Evolutionary conservation across 495 filamentous ascomycete genomes (phyloP).

Genomic region (Penicillium riverlandense): DNA sequence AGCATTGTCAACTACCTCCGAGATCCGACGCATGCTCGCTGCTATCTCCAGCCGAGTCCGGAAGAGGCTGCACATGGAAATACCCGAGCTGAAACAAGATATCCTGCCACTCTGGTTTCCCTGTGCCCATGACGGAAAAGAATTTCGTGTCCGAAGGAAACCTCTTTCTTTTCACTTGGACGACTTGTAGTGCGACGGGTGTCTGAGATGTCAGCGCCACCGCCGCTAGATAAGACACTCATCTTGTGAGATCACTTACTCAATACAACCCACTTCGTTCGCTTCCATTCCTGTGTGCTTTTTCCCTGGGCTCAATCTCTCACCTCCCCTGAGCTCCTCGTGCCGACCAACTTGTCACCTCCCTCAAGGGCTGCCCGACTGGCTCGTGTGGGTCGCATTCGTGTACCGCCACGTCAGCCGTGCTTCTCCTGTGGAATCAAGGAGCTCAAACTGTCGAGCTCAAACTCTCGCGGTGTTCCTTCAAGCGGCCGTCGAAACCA

Average conservation of each 20-base stretch:
- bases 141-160: slow-evolving; percentile 62
- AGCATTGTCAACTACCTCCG: no score
- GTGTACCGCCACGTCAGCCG: slow-evolving; percentile 41
- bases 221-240: no score
- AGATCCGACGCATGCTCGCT: neutral
- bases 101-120: slow-evolving; percentile 46
- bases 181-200: slow-evolving; percentile 4
- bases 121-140: slow-evolving; percentile 57
- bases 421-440: slow-evolving; percentile 47
- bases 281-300: no score
- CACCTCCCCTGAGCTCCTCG: no score
- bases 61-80: neutral
- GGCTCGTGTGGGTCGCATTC: slow-evolving; percentile 67
- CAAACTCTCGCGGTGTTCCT: slow-evolving; percentile 56
- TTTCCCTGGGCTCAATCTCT: no score
- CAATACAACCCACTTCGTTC: no score
- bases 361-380: slow-evolving; percentile 81
- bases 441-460: slow-evolving; percentile 53
- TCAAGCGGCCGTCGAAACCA: slow-evolving; percentile 65
- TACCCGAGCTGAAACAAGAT: neutral
- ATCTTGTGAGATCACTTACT: no score
- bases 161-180: slow-evolving; percentile 76
- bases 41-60: neutral
- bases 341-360: slow-evolving; percentile 45
- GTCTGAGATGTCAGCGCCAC: no score